Conservation (phyloP, 768 basidiomycete genomes). For the Termitomyces sp. region DNA sequence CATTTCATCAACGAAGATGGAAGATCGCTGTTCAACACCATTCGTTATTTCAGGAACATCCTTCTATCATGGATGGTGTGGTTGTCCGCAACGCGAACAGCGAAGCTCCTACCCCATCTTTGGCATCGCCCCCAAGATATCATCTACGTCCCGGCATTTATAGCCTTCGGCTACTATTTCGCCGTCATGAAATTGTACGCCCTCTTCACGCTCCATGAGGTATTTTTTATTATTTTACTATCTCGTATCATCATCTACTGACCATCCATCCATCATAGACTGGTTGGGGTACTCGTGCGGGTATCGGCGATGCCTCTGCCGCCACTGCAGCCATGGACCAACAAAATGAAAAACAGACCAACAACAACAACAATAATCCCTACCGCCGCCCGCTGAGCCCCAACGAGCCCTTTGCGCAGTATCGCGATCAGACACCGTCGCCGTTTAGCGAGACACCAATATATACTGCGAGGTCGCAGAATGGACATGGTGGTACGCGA, state of each 20-base stretch:
- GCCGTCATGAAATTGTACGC: slow-evolving; percentile 95
- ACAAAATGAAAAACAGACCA: slow-evolving; percentile 33
- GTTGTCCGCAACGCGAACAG: slow-evolving; percentile 69
- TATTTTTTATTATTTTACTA: slow-evolving; percentile 19
- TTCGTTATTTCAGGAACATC: slow-evolving; percentile 55
- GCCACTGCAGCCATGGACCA: slow-evolving; percentile 69
- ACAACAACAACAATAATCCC: slow-evolving; percentile 27
- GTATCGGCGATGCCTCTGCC: slow-evolving; percentile 80
- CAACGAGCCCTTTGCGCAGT: slow-evolving; percentile 23
- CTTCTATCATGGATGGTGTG: slow-evolving; percentile 65
- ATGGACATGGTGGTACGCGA: slow-evolving; percentile 19
- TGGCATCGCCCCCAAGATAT: slow-evolving; percentile 76
- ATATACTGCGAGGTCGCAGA: slow-evolving; percentile 20
- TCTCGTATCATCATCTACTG: background rate
- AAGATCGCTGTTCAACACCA: slow-evolving; percentile 7
- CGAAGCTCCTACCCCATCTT: slow-evolving; percentile 82
- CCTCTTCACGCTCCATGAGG: slow-evolving; percentile 86
- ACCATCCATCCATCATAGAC: slow-evolving; percentile 43
- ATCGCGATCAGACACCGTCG: slow-evolving; percentile 28
- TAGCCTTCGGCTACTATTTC: slow-evolving; percentile 91
- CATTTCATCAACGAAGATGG: background rate
- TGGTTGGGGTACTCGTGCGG: slow-evolving; percentile 94
- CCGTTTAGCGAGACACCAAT: slow-evolving; percentile 28
- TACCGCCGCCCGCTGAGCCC: slow-evolving; percentile 21
- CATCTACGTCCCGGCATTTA: slow-evolving; percentile 83